Evolutionary conservation across 2,329 filamentous ascomycete genomes (phyloP).

Genomic region (Pseudocercospora cruenta): DNA sequence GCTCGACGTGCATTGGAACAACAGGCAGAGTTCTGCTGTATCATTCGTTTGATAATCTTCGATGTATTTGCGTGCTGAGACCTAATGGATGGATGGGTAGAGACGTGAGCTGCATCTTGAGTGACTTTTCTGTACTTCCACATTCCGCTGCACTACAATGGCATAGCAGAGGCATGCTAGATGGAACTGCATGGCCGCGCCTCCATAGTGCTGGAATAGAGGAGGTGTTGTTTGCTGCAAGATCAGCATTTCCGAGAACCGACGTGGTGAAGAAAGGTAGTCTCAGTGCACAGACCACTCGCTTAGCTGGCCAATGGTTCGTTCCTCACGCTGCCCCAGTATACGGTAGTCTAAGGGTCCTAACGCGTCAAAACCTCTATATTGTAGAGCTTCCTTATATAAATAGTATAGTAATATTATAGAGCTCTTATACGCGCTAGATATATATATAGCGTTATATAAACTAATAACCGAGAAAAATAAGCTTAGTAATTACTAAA

Average conservation of each 20-base stretch:
- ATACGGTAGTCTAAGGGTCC: too few relatives aligned
- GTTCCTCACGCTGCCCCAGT: too few relatives aligned
- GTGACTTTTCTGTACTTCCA: background rate
- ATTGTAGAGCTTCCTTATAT: too few relatives aligned
- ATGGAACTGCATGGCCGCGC: background rate
- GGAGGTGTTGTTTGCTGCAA: conserved; percentile 1
- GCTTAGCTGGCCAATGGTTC: too few relatives aligned
- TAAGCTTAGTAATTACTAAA: too few relatives aligned
- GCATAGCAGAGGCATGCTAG: background rate
- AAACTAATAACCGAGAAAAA: too few relatives aligned
- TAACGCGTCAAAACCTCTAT: too few relatives aligned
- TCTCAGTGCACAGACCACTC: too few relatives aligned
- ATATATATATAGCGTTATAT: too few relatives aligned
- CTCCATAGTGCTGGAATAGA: background rate
- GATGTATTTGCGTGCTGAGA: background rate
- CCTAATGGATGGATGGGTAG: background rate
- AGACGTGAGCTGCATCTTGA: too few relatives aligned
- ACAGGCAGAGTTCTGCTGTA: background rate
- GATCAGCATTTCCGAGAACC: background rate
- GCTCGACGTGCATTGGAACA: background rate
- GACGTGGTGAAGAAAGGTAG: background rate
- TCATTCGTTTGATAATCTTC: background rate
- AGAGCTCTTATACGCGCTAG: too few relatives aligned
- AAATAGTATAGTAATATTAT: too few relatives aligned
- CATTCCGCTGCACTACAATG: background rate